Conservation (phyloP, 1,284 basidiomycete genomes). For the Irpex sp. region DNA sequence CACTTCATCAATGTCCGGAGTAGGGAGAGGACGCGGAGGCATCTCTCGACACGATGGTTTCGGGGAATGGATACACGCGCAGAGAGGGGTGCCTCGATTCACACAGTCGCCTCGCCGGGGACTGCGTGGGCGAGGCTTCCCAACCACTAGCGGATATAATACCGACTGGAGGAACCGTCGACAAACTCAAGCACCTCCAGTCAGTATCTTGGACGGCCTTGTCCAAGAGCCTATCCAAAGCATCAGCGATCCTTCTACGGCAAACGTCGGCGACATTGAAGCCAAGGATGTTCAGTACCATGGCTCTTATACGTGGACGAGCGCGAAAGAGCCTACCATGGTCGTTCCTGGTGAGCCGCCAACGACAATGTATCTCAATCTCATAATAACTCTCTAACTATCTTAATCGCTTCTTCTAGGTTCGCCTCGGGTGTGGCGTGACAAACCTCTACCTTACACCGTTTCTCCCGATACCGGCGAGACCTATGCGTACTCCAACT, state of each 20-base stretch:
- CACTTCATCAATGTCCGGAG: not conserved
- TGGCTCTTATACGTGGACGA: slow-evolving; percentile 49
- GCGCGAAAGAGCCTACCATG: slow-evolving; percentile 37
- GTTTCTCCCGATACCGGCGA: slow-evolving; percentile 45
- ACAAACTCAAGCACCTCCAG: not conserved
- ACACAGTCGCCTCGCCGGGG: not conserved
- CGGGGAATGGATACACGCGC: not conserved
- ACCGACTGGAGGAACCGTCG: not conserved
- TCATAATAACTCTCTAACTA: not conserved
- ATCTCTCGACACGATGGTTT: not conserved
- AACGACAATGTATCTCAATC: not conserved
- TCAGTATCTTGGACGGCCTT: slow-evolving; percentile 2
- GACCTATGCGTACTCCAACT: slow-evolving; percentile 48
- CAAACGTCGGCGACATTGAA: slow-evolving; percentile 6
- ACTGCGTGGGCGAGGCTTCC: not conserved
- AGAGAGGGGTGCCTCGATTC: not conserved
- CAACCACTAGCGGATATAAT: not conserved
- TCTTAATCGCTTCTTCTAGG: not conserved
- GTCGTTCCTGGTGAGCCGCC: slow-evolving; percentile 42
- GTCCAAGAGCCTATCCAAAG: not conserved
- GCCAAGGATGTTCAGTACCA: slow-evolving; percentile 36
- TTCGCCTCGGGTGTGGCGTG: not conserved
- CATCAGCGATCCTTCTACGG: not conserved
- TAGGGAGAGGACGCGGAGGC: not conserved
- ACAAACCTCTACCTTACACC: slow-evolving; percentile 53